These are phyloP conservation scores for Candida coleopterorum DNA, from an alignment of 805 yeast genomes.

Conservation along the genomic window DNA sequence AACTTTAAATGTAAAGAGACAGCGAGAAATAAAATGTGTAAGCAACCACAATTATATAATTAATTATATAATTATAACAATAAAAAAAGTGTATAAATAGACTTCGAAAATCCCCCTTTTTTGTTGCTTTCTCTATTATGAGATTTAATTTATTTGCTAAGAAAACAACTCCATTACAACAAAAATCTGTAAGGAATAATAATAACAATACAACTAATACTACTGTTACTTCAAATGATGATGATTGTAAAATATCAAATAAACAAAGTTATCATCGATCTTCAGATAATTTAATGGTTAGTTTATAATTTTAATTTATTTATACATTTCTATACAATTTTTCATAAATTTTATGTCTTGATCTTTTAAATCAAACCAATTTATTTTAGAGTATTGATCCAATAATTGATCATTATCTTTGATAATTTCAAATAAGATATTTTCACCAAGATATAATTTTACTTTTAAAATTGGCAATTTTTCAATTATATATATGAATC, in stretches of 20 bases:
- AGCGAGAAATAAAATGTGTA: too few relatives aligned
- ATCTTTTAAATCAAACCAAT: slow-evolving; percentile 6
- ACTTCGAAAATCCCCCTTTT: neutral
- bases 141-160: slow-evolving; percentile 3
- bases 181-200: too few relatives aligned
- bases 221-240: neutral
- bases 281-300: slow-evolving; percentile 22
- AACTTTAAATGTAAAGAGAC: too few relatives aligned
- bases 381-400: slow-evolving; percentile 20
- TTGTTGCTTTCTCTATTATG: too few relatives aligned
- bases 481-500: slow-evolving; percentile 24
- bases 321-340: neutral
- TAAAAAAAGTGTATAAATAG: too few relatives aligned
- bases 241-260: too few relatives aligned
- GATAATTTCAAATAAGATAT: slow-evolving; percentile 28
- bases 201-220: too few relatives aligned
- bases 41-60: too few relatives aligned
- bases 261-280: slow-evolving; percentile 18
- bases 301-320: slow-evolving; percentile 11
- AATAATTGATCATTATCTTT: slow-evolving; percentile 36
- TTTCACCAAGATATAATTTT: slow-evolving; percentile 37
- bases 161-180: too few relatives aligned
- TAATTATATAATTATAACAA: too few relatives aligned
- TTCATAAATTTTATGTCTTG: slow-evolving; percentile 1
- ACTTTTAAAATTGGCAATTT: slow-evolving; percentile 28